Conservation (phyloP, 192 early-diverging fungal species). For the Podila minutissima region DNA sequence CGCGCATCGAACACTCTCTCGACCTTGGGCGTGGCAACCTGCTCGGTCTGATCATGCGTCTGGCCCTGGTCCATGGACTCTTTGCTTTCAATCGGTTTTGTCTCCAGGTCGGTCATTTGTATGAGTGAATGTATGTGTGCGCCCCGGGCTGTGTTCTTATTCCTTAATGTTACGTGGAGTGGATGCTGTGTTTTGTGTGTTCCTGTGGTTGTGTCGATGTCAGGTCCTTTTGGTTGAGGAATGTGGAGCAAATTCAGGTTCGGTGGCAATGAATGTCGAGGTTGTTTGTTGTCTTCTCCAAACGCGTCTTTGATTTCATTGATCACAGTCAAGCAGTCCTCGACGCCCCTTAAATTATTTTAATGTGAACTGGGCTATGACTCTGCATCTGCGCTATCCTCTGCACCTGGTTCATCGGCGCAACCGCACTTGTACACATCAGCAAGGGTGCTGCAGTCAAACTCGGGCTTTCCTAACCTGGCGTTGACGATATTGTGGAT, state of each 20-base stretch:
- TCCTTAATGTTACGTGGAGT: no score
- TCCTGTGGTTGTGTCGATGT: no score
- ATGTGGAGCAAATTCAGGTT: background rate
- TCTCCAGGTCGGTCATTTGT: background rate
- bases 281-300: no score
- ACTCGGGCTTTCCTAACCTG: constrained; percentile 79
- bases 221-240: no score
- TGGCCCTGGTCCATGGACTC: constrained; percentile 3
- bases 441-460: constrained; percentile 82
- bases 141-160: no score
- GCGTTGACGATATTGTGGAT: constrained; percentile 95
- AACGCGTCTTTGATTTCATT: background rate
- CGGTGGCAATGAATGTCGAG: background rate
- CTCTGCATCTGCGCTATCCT: background rate
- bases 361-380: background rate
- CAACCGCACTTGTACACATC: constrained; percentile 93
- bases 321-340: no score
- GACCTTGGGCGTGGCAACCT: constrained; percentile 1
- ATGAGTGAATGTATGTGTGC: background rate
- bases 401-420: constrained; percentile 45
- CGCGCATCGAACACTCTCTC: constrained; percentile 46
- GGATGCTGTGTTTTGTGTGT: no score
- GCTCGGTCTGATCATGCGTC: constrained; percentile 9
- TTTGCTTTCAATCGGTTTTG: background rate
- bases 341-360: background rate